A percentile compares a stretch with the other conserved stretches of the same genome.
phyloP scores from a whole-genome alignment of 139 green algal species.

The Asterochloris erici region DNA sequence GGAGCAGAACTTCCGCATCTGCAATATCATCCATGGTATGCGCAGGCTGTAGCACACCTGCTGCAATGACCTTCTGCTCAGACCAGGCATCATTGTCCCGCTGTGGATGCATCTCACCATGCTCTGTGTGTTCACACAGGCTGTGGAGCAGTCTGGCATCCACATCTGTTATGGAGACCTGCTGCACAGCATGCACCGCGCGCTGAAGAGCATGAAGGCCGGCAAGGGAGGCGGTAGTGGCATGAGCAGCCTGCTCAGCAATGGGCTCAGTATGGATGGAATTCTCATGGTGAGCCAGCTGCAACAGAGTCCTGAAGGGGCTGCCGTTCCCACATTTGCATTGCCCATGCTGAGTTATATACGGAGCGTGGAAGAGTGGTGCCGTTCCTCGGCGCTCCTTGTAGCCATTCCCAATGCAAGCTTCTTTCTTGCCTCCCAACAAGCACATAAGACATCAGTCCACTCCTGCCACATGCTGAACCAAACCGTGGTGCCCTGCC shows the following conservation, averaged over 20 bases:
- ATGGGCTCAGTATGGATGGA: background rate
- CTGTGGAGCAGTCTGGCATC: conserved; percentile 33
- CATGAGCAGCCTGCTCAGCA: background rate
- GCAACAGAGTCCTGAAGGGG: background rate
- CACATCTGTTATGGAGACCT: conserved; percentile 19
- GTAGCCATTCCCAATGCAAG: background rate
- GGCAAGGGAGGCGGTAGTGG: background rate
- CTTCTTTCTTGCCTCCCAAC: background rate
- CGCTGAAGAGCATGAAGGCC: conserved; percentile 12
- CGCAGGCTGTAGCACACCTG: no score
- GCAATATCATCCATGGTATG: no score
- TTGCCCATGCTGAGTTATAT: no score
- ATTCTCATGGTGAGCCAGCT: background rate
- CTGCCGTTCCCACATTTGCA: no score
- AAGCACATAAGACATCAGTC: no score
- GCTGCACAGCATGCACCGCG: conserved; percentile 19
- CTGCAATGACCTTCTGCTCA: no score
- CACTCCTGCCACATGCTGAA: no score
- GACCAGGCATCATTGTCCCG: background rate
- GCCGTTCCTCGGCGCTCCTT: no score
- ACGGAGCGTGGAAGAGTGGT: no score
- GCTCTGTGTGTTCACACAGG: conserved; percentile 18
- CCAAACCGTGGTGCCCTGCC: background rate
- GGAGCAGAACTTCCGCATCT: no score
- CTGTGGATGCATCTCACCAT: background rate